These are phyloP conservation scores for Calonectria fujianensis DNA, from an alignment of 2,329 filamentous ascomycete genomes.

Conservation along the genomic window DNA sequence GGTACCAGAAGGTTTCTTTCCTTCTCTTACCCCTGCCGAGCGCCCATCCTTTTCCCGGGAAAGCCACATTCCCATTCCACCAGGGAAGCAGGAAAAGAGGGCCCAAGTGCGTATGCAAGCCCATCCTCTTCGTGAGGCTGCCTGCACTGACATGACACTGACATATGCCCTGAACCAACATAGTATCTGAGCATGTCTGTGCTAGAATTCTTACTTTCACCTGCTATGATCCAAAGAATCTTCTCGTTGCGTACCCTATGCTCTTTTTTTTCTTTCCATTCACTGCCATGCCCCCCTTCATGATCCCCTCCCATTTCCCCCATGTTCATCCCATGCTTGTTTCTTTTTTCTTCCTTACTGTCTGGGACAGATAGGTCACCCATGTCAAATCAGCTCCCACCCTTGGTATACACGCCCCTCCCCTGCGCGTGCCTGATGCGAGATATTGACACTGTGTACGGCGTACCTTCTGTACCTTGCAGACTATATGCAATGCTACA, in stretches of 20 bases:
- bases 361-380: slow-evolving; percentile 11
- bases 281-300: slow-evolving; percentile 14
- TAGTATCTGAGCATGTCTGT: slow-evolving; percentile 36
- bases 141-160: slow-evolving; percentile 25
- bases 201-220: slow-evolving; percentile 44
- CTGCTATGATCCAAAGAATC: slow-evolving; percentile 12
- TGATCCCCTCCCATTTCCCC: slow-evolving; percentile 15
- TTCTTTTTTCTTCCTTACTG: not conserved
- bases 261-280: slow-evolving; percentile 5
- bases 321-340: slow-evolving; percentile 24
- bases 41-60: slow-evolving; percentile 3
- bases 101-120: not conserved
- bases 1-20: slow-evolving; percentile 20
- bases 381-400: slow-evolving; percentile 11
- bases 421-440: not conserved
- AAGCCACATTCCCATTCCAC: slow-evolving; percentile 29
- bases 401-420: slow-evolving; percentile 13
- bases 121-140: slow-evolving; percentile 6
- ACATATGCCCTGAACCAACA: slow-evolving; percentile 21
- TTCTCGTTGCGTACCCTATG: slow-evolving; percentile 28
- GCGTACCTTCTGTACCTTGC: slow-evolving; percentile 25
- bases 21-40: slow-evolving; percentile 14
- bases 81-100: slow-evolving; percentile 21
- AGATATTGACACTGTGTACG: slow-evolving; percentile 2
- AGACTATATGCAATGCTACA: slow-evolving; percentile 26